Base-by-base conservation (phyloP, 306 rosid species). In the Cicer cuneatum region DNA sequence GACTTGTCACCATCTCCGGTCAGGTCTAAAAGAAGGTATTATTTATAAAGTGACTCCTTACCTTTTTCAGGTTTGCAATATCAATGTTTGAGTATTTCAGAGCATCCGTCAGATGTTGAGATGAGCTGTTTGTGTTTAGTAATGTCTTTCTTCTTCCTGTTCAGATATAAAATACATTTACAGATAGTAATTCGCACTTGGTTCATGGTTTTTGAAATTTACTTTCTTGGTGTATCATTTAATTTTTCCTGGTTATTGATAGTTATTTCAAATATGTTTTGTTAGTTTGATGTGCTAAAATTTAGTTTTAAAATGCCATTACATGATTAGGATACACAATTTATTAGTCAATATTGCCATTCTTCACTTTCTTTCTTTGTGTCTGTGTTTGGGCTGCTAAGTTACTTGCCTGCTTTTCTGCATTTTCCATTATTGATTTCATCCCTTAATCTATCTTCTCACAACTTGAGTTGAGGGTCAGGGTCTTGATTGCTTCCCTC, bases 21-120 rank as follows among this genome's bases (percentile, higher is more conserved):
- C 82, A 83, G 90, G 87, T 92, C 97, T 73, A 90, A 87, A 78
- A 84, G 90, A 89, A 94, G 99, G 99, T 94, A 92, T 69, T 49
- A 9, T 82, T 82, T 86, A 39, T 83, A 58, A 5, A 79, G 52
- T 56, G 68, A 61, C 77, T 74, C 71, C 43, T 74, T 72, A 47
- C 47, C 57, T 59, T 68, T 15, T 76, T 35, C 74, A 46, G 84
- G 83, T 74, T 75, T 71, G 72, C 72, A 41, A 63, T 62, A 47
- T 76, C 43, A 43, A 51, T 49, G 47, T 75, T 73, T 43, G 72
- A 78, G 79, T 51, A 19, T 71, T 42, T 66, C 64, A 52, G 46
- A 41, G 73, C 38, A 16, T 73, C 79, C 64, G 84, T 65, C 18
- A 7, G 72, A 51, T 69, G 37, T 48, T 24, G 45, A 64, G 69